Conservation (phyloP, 257 asterid genomes). For the Gentiana dahurica region DNA sequence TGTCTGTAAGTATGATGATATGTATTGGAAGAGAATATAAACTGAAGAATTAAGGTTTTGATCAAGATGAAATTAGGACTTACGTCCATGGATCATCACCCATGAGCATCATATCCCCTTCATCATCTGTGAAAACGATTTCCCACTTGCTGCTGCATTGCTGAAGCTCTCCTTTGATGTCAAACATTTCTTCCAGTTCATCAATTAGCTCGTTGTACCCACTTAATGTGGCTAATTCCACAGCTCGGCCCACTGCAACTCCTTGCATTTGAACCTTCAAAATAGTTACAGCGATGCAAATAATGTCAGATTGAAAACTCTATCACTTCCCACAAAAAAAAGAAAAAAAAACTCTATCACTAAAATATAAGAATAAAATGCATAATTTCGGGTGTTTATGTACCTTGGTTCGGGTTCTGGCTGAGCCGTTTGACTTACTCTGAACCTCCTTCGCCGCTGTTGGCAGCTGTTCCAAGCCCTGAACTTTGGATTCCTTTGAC, state of each 20-base stretch:
- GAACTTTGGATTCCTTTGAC: constrained; percentile 43
- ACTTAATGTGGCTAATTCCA: constrained; percentile 57
- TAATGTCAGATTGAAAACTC: not conserved
- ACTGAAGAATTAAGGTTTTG: not conserved
- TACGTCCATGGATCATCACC: constrained; percentile 99
- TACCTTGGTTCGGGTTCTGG: constrained; percentile 96
- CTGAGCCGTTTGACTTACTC: constrained; percentile 41
- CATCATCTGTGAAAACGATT: constrained; percentile 77
- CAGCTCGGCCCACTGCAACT: constrained; percentile 89
- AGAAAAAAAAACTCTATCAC: no score
- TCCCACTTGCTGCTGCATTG: constrained; percentile 68
- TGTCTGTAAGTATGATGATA: constrained; percentile 4
- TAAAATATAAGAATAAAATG: not conserved
- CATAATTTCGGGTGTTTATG: not conserved
- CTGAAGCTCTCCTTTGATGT: constrained; percentile 66
- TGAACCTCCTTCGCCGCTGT: constrained; percentile 47
- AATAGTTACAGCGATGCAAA: constrained; percentile 12
- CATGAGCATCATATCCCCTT: constrained; percentile 94
- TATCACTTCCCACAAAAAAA: no score
- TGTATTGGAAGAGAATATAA: not conserved
- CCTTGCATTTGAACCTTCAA: constrained; percentile 97
- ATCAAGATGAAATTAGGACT: constrained; percentile 18
- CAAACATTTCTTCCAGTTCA: constrained; percentile 86
- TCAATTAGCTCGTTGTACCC: constrained; percentile 66
- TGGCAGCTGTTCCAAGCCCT: constrained; percentile 32